A percentile compares a stretch with the other conserved stretches of the same genome.
Evolutionary conservation across 225 moss, liverwort and hornwort genomes (phyloP).

Genomic region (Neckera pumila): DNA sequence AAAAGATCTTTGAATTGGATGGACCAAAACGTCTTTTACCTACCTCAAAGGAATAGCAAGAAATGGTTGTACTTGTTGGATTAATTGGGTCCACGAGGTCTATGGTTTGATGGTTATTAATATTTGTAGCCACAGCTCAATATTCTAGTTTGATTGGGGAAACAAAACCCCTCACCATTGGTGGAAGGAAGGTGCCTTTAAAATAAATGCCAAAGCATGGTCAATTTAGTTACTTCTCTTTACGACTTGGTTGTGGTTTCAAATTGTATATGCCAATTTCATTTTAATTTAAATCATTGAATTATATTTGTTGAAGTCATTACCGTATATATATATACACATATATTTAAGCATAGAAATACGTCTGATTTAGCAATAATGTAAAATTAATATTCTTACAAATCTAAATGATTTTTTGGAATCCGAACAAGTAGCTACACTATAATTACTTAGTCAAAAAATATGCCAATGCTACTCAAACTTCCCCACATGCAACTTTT

Average conservation of each 20-base stretch:
- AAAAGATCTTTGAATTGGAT: background rate
- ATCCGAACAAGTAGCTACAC: background rate
- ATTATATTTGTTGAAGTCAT: too few relatives aligned
- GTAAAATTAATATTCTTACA: background rate
- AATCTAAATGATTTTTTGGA: background rate
- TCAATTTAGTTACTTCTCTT: accelerated
- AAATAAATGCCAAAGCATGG: background rate
- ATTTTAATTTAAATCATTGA: background rate
- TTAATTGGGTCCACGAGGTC: background rate
- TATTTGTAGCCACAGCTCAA: background rate
- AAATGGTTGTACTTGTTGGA: accelerated
- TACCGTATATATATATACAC: too few relatives aligned
- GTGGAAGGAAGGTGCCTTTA: too few relatives aligned
- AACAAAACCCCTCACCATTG: background rate
- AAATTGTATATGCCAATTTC: background rate
- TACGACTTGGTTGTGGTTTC: accelerated
- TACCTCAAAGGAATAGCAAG: accelerated
- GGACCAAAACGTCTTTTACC: background rate
- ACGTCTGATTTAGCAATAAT: background rate
- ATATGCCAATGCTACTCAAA: too few relatives aligned
- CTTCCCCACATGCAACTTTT: background rate
- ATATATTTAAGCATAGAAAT: too few relatives aligned
- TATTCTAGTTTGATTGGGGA: background rate
- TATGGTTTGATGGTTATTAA: background rate
- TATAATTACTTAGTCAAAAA: too few relatives aligned